These are phyloP conservation scores for Leccinum boreale DNA, from an alignment of 768 basidiomycete species.

Conservation along the genomic window DNA sequence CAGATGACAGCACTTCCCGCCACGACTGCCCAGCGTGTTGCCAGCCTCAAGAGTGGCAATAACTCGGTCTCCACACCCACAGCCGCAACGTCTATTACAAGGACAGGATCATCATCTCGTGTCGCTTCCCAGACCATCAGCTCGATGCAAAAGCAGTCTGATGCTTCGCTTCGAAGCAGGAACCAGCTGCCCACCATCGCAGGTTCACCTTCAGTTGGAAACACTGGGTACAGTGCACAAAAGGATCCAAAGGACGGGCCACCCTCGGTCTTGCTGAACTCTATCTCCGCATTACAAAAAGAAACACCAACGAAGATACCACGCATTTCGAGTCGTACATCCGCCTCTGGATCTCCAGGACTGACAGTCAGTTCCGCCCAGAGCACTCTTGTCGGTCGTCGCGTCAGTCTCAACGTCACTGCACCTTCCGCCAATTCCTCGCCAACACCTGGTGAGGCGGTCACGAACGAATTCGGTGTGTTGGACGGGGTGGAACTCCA, in stretches of 20 bases:
- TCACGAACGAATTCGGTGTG: slow-evolving; percentile 77
- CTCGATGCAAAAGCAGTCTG: slow-evolving; percentile 85
- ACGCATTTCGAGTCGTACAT: slow-evolving; percentile 83
- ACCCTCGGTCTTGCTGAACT: slow-evolving; percentile 52
- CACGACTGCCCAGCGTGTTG: slow-evolving; percentile 80
- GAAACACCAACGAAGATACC: slow-evolving; percentile 94
- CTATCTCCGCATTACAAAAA: slow-evolving; percentile 54
- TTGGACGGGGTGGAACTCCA: slow-evolving; percentile 59
- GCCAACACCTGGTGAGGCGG: slow-evolving; percentile 46
- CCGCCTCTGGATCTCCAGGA: slow-evolving; percentile 71
- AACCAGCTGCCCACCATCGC: slow-evolving; percentile 87
- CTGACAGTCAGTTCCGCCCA: slow-evolving; percentile 56
- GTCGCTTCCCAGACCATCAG: slow-evolving; percentile 80
- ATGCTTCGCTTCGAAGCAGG: slow-evolving; percentile 72
- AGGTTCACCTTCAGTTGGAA: slow-evolving; percentile 87
- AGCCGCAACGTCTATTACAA: slow-evolving; percentile 38
- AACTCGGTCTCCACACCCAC: slow-evolving; percentile 45
- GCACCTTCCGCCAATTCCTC: slow-evolving; percentile 64
- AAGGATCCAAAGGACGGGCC: slow-evolving; percentile 59
- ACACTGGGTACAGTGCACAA: slow-evolving; percentile 46
- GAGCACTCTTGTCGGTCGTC: slow-evolving; percentile 48
- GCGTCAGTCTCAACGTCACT: slow-evolving; percentile 61
- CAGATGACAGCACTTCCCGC: slow-evolving; percentile 84
- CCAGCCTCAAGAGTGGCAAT: slow-evolving; percentile 62
- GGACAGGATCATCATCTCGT: slow-evolving; percentile 51